Base-by-base conservation (phyloP, 495 filamentous ascomycete genomes). In the Clohesyomyces aquaticus region DNA sequence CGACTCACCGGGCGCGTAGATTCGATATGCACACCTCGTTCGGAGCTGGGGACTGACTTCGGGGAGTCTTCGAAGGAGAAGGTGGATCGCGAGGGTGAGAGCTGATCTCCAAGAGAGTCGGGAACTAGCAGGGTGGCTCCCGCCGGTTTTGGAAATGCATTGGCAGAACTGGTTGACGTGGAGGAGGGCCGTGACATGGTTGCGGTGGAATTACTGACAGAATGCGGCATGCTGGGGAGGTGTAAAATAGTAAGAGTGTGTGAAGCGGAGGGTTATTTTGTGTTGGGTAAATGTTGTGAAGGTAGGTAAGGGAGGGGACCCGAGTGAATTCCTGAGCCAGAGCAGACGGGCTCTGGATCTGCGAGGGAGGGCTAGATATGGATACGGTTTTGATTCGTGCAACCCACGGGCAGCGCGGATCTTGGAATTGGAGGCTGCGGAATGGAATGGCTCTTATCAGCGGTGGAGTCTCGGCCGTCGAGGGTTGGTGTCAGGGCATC, bases 41-140 rank as follows among this genome's bases (percentile, higher is more conserved):
- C 66, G 14, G 54, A 46, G 56, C 16, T 45, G 12, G 52, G 57
- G 25, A 59, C 51, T 6, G 67, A 63, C 41, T 62, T 62, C 12
- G 57, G 62, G 0, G 67, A 66, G 46, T 28, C 41, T 2, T 59
- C 52, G 42, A 66, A 66, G 41, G 67, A 70, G 49, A 70, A 66
- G 10, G 62, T 66, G 29, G 67, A 70, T 25, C 59, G 57, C 18
- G 63, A 41, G 38, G 67, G 67, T 23, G 67, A 70, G 26, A 66
- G 63, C 32, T 66, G 58, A 45, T 66, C 62, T n/a, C 28, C 55
- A 50, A 32, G 21, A 47, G 53, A 8, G 6, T 70, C 67, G 58
- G 63, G 63, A 25, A 48, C 67, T 55, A 63, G 52, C 59, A 70
- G 45, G 16, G 63, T 55, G 48, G 63, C 49, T 11, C 67, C 67